Evolutionary conservation across 805 yeast species (phyloP).

Genomic region (Yamadazyma insecticola): DNA sequence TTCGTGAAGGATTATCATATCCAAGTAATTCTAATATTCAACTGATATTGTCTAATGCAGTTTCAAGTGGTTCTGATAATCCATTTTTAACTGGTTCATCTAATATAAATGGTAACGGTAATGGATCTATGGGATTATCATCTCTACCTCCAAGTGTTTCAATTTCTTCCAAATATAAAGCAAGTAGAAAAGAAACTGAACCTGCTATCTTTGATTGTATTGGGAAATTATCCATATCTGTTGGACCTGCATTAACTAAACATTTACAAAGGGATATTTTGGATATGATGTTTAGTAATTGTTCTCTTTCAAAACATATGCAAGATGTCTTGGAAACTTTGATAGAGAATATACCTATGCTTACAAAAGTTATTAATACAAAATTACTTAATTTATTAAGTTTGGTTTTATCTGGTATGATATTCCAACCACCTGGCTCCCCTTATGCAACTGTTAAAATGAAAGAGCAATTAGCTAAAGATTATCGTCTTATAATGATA

Average conservation of each 20-base stretch:
- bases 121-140: constrained; percentile 14
- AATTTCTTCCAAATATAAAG: constrained; percentile 48
- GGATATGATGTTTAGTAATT: constrained; percentile 66
- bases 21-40: constrained; percentile 33
- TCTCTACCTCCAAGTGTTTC: constrained; percentile 23
- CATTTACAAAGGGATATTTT: constrained; percentile 78
- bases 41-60: constrained; percentile 38
- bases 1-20: constrained; percentile 67
- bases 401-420: constrained; percentile 72
- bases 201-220: constrained; percentile 86
- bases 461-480: constrained; percentile 64
- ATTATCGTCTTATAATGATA: constrained; percentile 71
- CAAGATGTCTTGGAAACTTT: constrained; percentile 68
- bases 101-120: constrained; percentile 6
- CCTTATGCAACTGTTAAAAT: constrained; percentile 62
- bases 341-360: constrained; percentile 71
- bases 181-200: constrained; percentile 65
- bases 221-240: constrained; percentile 79
- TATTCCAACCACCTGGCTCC: constrained; percentile 80
- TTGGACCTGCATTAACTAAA: constrained; percentile 90
- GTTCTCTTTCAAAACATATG: constrained; percentile 82
- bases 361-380: constrained; percentile 67
- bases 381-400: constrained; percentile 69
- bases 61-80: constrained; percentile 19
- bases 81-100: constrained; percentile 8